These are phyloP conservation scores for Sphagnum tenellum DNA, from an alignment of 225 moss, liverwort and hornwort genomes.

Conservation along the genomic window DNA sequence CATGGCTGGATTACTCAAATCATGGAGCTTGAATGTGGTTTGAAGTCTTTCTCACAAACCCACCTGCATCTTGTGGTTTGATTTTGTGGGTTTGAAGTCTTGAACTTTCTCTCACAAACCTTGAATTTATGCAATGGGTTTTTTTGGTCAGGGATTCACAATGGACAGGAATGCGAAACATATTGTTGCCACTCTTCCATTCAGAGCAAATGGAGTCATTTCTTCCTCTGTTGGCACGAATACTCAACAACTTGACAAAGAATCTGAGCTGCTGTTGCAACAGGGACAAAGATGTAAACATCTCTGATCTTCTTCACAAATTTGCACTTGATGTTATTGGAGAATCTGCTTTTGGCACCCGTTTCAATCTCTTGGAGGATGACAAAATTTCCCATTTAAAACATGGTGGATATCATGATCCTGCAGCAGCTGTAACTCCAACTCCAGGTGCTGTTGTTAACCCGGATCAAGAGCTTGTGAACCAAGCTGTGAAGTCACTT, in stretches of 20 bases:
- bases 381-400: background rate
- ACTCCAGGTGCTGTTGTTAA: background rate
- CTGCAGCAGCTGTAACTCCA: no score
- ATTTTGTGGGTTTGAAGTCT: no score
- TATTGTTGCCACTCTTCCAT: constrained; percentile 18
- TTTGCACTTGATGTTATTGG: constrained; percentile 19
- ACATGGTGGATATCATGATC: no score
- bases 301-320: constrained; percentile 15
- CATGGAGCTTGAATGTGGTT: no score
- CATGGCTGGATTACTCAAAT: no score
- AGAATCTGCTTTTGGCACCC: constrained; percentile 16
- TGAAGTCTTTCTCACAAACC: no score
- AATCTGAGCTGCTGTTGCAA: background rate
- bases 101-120: no score
- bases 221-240: constrained; percentile 11
- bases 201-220: constrained; percentile 9
- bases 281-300: constrained; percentile 13
- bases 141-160: constrained; percentile 9
- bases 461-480: constrained; percentile 12
- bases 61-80: no score
- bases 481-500: constrained; percentile 9
- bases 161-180: constrained; percentile 18
- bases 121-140: no score
- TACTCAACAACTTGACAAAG: constrained; percentile 2
- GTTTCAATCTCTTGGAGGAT: constrained; percentile 12